Base-by-base conservation (phyloP, 192 early-diverging fungal genomes). In the Gamsiella multidivaricata region DNA sequence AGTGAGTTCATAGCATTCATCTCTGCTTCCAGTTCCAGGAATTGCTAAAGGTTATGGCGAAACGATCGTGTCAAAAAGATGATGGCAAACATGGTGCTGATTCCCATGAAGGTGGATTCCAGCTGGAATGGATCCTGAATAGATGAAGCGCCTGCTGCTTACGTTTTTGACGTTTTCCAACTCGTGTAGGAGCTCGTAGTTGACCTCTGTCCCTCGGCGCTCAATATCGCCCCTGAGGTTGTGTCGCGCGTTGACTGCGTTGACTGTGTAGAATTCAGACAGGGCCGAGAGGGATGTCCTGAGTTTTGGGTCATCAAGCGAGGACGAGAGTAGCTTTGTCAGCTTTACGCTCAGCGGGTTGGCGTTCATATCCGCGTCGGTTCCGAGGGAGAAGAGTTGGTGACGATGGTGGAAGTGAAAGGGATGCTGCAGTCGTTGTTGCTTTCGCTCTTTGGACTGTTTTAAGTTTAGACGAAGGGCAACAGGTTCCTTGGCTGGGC, bases 251-350 rank as follows among this genome's bases (percentile, higher is more conserved):
- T 79, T 67, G 31, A 81, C 56, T 3, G 81, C 81, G 75, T 90
- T 87, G 41, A 67, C 67, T 6, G 66, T 69, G 80, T 90, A 91
- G 54, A 90, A 88, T 47, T 88, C 87, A 1, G 89, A 86, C 22
- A 93, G 72, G 4, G 88, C 82, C 41, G 82, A 81, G 33, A 91
- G 80, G 3, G 91, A 89, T n/a, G 84, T 75, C 70, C 85, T 89
- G n/a, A 88, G 87, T 49, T 87, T 82, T 22, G 75, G 57, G 57
- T 89, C 86, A 51, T 93, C 91, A n/a, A 92, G 65, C 28, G 88
- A 84, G 3, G 68, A 78, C 14, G 81, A 65, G 17, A 85, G 65
- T 22, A 85, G 59, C 66, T 85, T 85, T 37, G 78, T 76, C 33
- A 85, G 70, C 81, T 82, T 85, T 37, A 70, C 54, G 51, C 76